Evolutionary conservation across 352 stramenopile genomes (phyloP).

Genomic region (Pythium aphanidermatum): DNA sequence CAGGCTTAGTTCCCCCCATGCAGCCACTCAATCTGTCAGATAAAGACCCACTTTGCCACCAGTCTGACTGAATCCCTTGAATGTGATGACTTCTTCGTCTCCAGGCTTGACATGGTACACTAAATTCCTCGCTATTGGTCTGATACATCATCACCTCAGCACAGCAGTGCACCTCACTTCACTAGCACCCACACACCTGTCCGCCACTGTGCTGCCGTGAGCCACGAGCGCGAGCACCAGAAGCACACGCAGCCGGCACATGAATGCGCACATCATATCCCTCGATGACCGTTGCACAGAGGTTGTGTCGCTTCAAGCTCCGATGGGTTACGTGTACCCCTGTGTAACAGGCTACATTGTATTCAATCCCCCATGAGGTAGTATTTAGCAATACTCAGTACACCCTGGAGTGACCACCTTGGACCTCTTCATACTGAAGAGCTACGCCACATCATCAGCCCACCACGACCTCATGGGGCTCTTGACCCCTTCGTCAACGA

Average conservation of each 20-base stretch:
- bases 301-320: slow-evolving; percentile 8
- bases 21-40: background rate
- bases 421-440: slow-evolving; percentile 3
- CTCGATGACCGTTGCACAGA: no score
- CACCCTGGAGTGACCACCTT: no score
- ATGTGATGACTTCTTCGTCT: slow-evolving; percentile 68
- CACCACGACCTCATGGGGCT: slow-evolving; percentile 21
- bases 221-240: background rate
- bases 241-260: background rate
- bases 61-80: slow-evolving; percentile 74
- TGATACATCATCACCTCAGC: slow-evolving; percentile 12
- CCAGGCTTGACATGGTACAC: slow-evolving; percentile 69
- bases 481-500: slow-evolving; percentile 63
- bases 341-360: no score
- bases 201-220: background rate
- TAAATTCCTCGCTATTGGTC: slow-evolving; percentile 56
- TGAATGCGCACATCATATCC: no score
- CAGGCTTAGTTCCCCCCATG: background rate
- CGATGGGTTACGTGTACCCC: no score
- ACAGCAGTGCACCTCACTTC: background rate
- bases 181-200: slow-evolving; percentile 1
- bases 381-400: no score
- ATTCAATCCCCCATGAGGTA: no score
- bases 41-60: slow-evolving; percentile 30
- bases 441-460: background rate